phyloP scores from a whole-genome alignment of 139 green algal species.

The Picochlorum costavermella region DNA sequence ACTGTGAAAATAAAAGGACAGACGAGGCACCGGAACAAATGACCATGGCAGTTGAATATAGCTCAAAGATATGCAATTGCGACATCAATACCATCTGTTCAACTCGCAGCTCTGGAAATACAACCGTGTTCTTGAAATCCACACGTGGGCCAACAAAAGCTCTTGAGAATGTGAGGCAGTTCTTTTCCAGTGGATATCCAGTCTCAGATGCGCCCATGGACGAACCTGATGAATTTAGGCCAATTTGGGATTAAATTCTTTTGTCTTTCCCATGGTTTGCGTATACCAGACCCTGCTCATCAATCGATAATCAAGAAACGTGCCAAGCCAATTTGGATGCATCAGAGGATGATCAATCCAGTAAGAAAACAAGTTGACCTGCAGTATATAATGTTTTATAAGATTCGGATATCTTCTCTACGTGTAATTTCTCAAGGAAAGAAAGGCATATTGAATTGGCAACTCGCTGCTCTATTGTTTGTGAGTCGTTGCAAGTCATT shows the following conservation, averaged over 20 bases:
- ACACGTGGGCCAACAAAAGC: not conserved
- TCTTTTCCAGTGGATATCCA: not conserved
- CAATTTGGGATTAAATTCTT: slow-evolving; percentile 6
- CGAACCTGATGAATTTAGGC: not conserved
- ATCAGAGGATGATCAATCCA: no score
- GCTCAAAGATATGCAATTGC: not conserved
- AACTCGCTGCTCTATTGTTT: no score
- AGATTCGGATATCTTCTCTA: no score
- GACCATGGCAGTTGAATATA: not conserved
- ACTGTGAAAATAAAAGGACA: not conserved
- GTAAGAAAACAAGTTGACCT: no score
- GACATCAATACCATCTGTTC: not conserved
- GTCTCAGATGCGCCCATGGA: not conserved
- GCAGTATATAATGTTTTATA: no score
- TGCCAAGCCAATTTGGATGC: no score
- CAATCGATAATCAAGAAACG: no score
- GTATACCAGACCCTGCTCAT: no score
- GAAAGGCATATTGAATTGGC: no score
- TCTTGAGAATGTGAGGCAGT: not conserved
- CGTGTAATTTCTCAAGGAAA: no score
- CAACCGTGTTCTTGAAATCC: not conserved
- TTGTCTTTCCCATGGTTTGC: no score
- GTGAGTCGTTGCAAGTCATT: no score
- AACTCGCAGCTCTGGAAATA: not conserved
- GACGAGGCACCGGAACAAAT: not conserved